Evolutionary conservation across 2,329 filamentous ascomycete genomes (phyloP), one percentile per base, ranked within the genome.

Genomic region (Tolypocladium nubicola): DNA sequence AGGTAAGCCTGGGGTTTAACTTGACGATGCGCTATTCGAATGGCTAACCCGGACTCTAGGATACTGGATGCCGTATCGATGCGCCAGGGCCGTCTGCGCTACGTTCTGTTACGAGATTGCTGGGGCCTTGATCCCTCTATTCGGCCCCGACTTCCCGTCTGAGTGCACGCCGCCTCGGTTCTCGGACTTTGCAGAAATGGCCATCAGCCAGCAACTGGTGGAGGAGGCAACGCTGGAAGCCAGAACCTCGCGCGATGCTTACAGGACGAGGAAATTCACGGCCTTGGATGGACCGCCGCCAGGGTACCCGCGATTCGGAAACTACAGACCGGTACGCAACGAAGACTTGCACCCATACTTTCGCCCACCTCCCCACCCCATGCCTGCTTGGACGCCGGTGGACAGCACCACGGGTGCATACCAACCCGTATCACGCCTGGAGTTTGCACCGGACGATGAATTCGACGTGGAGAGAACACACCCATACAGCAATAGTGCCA

Each of bases 11-110:
- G 2, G 10, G 10, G 14, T 14, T 1, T 1, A 21, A 37, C 6
- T 8, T 37, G 30, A 52, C 33, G 30, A 52, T 14, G 10, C 14
- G 16, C 21, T 52, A 2, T 4, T 13, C 2, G 30, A 37, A 10
- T 37, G n/a, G 41, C 41, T 39, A 37, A 37, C 3, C 16, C 43
- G 26, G 16, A 35, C 19, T 14, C 7, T n/a, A 96, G 91, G 94
- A 39, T 99, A 97, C 72, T 99, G 94, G 94, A 90, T 97, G 82
- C 93, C 93, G 2, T 97, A 86, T 66, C 76, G 83, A 43, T 95
- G 91, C 63, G 94, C 94, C 52, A 88, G 83, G 71, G 91, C 90
- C 13, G 77, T 99, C 55, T 95, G 92, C 66, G 83, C 89, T 4
- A 97, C 89, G 1, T 97, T 97, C 70, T 97, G 93, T 74, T 85